phyloP scores from a whole-genome alignment of 2,329 filamentous ascomycete genomes.

The Colletotrichum brevisporum region DNA sequence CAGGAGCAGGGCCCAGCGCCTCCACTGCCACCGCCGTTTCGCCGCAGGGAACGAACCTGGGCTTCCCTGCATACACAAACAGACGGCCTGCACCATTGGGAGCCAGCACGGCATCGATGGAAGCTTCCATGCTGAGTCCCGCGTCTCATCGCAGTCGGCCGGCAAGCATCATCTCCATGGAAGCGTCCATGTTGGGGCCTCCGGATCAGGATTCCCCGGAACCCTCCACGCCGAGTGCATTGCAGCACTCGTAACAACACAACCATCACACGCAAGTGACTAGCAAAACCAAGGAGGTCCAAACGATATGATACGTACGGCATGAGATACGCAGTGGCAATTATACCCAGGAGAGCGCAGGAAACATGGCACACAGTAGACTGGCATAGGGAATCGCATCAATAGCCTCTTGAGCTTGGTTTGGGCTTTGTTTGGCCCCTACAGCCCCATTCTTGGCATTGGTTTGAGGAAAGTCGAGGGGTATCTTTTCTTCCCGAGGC shows the following conservation, averaged over 20 bases:
- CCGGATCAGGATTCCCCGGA: constrained; percentile 17
- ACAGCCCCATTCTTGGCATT: constrained; percentile 22
- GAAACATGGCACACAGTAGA: constrained; percentile 31
- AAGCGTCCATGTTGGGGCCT: constrained; percentile 37
- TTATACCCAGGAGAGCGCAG: constrained; percentile 40
- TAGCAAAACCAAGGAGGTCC: background rate
- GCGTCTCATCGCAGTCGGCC: constrained; percentile 30
- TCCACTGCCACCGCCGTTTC: constrained; percentile 37
- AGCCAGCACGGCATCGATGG: constrained; percentile 41
- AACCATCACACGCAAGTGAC: background rate
- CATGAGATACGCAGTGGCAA: constrained; percentile 40
- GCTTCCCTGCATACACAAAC: constrained; percentile 35
- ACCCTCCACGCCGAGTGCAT: constrained; percentile 22
- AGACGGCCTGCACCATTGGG: constrained; percentile 32
- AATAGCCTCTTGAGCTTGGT: constrained; percentile 15
- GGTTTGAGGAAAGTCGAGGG: constrained; percentile 10
- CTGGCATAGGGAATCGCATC: constrained; percentile 23
- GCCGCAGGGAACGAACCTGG: constrained; percentile 38
- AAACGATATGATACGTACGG: constrained; percentile 27
- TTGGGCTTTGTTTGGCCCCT: constrained; percentile 20
- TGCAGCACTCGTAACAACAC: constrained; percentile 23
- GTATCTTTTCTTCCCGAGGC: constrained; percentile 12
- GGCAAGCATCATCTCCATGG: constrained; percentile 37
- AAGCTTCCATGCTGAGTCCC: constrained; percentile 38
- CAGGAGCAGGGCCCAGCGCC: constrained; percentile 5